Evolutionary conservation across 2,329 filamentous ascomycete genomes (phyloP), one percentile per base, ranked within the genome.

Genomic region (Nigrospora oryzae): DNA sequence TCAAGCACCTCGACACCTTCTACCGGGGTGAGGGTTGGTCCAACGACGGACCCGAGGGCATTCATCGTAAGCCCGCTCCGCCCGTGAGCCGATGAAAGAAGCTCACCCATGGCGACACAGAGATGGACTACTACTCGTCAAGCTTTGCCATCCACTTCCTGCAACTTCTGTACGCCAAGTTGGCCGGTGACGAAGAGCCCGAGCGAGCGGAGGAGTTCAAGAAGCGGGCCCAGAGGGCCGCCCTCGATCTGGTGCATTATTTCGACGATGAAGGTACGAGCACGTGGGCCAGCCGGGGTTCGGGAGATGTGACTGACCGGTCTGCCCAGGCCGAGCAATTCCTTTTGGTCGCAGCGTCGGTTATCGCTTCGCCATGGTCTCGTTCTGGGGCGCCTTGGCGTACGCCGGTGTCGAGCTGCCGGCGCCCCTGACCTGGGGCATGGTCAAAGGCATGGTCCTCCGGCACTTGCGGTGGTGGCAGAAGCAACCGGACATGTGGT

Each of bases 121-220:
- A 90, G 63, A 89, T 90, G 81, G 86, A 90, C 60, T 90, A 90
- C 58, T 91, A 90, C 63, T 89, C 84, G 1, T 86, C 84, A 11
- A 86, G 83, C 46, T 90, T 89, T 58, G 86, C 86, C 1, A 91
- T 90, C 46, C 86, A 90, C 53, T 86, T 87, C 53, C 66, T 89
- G 5, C 86, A 91, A 59, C 74, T 91, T 0, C 68, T 90, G 0
- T 91, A 90, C 51, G 77, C 84, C 31, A 86, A 86, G 51, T 64
- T 90, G 2, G 83, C 82, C 2, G 81, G 73, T 1, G 74, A 83
- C 2, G 73, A 79, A 11, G 86, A 90, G 53, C 78, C 79, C 0
- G 70, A 70, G 30, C 75, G 84, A 19, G 80, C 83, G 0, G 75
- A 73, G 45, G 81, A 86, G 59, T 91, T 89, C 64, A 81, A 77